phyloP scores from a whole-genome alignment of 495 filamentous ascomycete genomes.

The Penicilliopsis zonata region DNA sequence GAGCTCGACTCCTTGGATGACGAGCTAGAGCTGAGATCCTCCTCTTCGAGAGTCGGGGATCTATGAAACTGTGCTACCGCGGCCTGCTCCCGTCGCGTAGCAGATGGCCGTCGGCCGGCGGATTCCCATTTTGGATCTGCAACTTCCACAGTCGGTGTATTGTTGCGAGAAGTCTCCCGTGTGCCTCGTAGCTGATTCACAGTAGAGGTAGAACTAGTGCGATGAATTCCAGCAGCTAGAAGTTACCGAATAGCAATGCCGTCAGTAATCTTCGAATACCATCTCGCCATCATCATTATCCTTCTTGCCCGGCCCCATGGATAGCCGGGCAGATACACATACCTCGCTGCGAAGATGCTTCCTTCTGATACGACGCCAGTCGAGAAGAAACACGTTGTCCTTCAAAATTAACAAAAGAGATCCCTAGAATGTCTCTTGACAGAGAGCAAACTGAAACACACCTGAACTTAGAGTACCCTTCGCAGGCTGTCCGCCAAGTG shows the following conservation, averaged over 20 bases:
- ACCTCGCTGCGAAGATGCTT: conserved; percentile 39
- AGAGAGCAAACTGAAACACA: conserved; percentile 10
- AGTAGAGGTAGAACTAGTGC: conserved; percentile 49
- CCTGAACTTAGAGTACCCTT: conserved; percentile 46
- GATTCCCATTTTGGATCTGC: conserved; percentile 29
- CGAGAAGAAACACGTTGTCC: conserved; percentile 47
- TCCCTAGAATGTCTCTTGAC: neutral
- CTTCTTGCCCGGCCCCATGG: too few relatives aligned
- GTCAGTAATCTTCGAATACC: too few relatives aligned
- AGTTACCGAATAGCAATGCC: too few relatives aligned
- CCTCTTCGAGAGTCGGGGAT: conserved; percentile 26
- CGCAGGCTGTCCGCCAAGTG: conserved; percentile 42
- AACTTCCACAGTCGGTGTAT: conserved; percentile 27
- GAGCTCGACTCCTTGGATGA: conserved; percentile 40
- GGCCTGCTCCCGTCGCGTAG: conserved; percentile 18
- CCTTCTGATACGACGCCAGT: conserved; percentile 50
- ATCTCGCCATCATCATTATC: too few relatives aligned
- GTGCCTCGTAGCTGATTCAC: conserved; percentile 24
- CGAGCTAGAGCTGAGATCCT: conserved; percentile 21
- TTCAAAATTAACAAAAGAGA: conserved; percentile 7
- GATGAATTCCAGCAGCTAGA: conserved; percentile 16
- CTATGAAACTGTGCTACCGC: conserved; percentile 11
- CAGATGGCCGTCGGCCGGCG: conserved; percentile 15
- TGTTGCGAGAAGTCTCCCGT: conserved; percentile 29
- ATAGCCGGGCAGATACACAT: too few relatives aligned